Conservation (phyloP, 257 asterid genomes). For the Penstemon eatonii region DNA sequence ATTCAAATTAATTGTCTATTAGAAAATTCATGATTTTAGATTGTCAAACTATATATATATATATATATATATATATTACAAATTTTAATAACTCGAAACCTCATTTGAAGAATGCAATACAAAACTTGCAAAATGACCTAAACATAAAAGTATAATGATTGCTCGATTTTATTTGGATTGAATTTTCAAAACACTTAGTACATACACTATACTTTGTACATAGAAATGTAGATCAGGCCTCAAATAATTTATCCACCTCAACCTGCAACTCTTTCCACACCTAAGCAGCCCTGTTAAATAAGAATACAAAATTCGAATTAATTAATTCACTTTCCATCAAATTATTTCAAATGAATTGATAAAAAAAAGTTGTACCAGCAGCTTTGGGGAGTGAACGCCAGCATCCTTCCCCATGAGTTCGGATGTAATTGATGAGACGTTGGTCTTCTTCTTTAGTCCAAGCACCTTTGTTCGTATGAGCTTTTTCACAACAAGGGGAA, state of each 20-base stretch:
- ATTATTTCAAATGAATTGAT: not conserved
- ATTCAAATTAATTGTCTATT: too few species aligned
- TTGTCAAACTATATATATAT: too few species aligned
- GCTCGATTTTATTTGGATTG: too few species aligned
- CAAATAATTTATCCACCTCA: constrained; percentile 89
- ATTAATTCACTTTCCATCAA: not conserved
- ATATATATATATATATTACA: too few species aligned
- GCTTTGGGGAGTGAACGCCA: constrained; percentile 99
- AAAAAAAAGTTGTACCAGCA: constrained; percentile 57
- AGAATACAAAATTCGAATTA: not conserved
- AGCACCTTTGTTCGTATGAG: constrained; percentile 95
- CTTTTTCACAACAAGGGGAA: constrained; percentile 96
- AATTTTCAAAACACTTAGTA: too few species aligned
- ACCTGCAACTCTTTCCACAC: constrained; percentile 93
- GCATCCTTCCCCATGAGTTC: constrained; percentile 90
- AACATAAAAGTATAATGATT: too few species aligned
- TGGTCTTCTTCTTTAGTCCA: constrained; percentile 98
- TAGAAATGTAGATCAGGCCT: constrained; percentile 63
- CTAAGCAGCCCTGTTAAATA: constrained; percentile 61
- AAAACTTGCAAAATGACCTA: too few species aligned
- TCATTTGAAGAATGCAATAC: too few species aligned
- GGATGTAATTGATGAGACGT: constrained; percentile 72
- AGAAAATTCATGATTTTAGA: too few species aligned
- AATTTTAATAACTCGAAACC: too few species aligned
- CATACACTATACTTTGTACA: too few species aligned